Evolutionary conservation across 345 rosid species (phyloP).

Genomic region (Eucalyptus pauciflora): DNA sequence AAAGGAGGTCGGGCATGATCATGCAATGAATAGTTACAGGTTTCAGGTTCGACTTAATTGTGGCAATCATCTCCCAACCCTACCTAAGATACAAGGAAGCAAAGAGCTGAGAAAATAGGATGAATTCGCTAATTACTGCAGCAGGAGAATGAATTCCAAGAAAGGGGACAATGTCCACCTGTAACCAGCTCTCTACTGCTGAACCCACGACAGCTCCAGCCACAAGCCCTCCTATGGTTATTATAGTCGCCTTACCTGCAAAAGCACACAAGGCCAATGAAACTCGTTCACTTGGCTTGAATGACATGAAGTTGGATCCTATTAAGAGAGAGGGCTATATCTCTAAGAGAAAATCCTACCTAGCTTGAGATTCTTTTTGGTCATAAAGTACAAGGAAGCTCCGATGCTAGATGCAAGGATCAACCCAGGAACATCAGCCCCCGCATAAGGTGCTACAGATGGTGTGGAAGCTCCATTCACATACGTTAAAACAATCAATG

Average conservation of each 20-base stretch:
- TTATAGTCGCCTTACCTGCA: slow-evolving; percentile 85
- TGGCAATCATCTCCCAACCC: slow-evolving; percentile 1
- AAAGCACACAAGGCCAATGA: not conserved
- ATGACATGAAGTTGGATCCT: not conserved
- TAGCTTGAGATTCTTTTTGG: slow-evolving; percentile 66
- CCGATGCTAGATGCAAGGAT: slow-evolving; percentile 80
- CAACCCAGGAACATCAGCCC: slow-evolving; percentile 82
- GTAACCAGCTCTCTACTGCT: slow-evolving; percentile 84
- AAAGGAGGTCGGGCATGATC: slow-evolving; percentile 12
- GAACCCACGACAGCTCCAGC: slow-evolving; percentile 97
- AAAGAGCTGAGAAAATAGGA: slow-evolving; percentile 77
- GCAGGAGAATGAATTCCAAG: slow-evolving; percentile 83
- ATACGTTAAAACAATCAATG: slow-evolving; percentile 68
- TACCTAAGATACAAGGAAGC: slow-evolving; percentile 74
- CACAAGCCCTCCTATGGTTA: slow-evolving; percentile 80
- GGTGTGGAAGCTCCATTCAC: slow-evolving; percentile 61
- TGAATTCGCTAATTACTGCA: slow-evolving; percentile 70
- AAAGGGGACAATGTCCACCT: slow-evolving; percentile 89
- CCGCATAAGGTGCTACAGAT: slow-evolving; percentile 32
- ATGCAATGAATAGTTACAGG: slow-evolving; percentile 42
- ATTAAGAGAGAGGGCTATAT: not conserved
- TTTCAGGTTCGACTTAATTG: slow-evolving; percentile 3
- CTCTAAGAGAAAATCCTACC: slow-evolving; percentile 28
- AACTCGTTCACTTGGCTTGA: not conserved
- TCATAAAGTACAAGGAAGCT: slow-evolving; percentile 88